Evolutionary conservation across 164 flowering plant genomes (phyloP).

Genomic region (Saururus chinensis): DNA sequence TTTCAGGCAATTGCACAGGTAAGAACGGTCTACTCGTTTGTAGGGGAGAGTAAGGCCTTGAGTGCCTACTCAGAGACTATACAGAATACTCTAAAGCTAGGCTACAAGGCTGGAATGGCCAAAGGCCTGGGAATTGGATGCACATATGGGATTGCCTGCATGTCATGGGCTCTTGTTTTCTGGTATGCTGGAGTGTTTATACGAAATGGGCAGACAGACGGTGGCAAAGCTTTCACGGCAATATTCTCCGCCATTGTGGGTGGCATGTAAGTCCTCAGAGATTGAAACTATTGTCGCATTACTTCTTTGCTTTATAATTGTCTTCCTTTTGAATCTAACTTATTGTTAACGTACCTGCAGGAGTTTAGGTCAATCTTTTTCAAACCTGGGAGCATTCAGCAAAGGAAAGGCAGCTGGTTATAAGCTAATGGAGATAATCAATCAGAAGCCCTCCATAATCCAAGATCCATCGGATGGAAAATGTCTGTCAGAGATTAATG

Average conservation of each 20-base stretch:
- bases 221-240: slow-evolving; percentile 96
- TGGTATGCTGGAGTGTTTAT: slow-evolving; percentile 99
- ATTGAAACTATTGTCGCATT: neutral
- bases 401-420: slow-evolving; percentile 95
- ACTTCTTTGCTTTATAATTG: neutral
- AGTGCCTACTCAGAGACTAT: slow-evolving; percentile 81
- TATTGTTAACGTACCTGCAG: slow-evolving; percentile 21
- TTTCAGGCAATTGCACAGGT: slow-evolving; percentile 91
- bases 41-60: slow-evolving; percentile 85
- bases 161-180: slow-evolving; percentile 99
- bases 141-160: slow-evolving; percentile 91
- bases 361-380: slow-evolving; percentile 97
- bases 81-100: slow-evolving; percentile 78
- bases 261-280: slow-evolving; percentile 65
- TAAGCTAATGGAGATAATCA: slow-evolving; percentile 90
- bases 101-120: slow-evolving; percentile 98
- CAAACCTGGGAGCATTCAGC: slow-evolving; percentile 96
- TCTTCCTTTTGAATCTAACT: neutral
- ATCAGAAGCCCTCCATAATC: slow-evolving; percentile 69
- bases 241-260: slow-evolving; percentile 98
- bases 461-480: slow-evolving; percentile 59
- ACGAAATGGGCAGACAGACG: slow-evolving; percentile 85
- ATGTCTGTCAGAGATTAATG: slow-evolving; percentile 57
- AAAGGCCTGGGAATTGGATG: slow-evolving; percentile 96
- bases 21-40: slow-evolving; percentile 87